Base-by-base conservation (phyloP, 768 basidiomycete species). In the Hypholoma sublateritium region DNA sequence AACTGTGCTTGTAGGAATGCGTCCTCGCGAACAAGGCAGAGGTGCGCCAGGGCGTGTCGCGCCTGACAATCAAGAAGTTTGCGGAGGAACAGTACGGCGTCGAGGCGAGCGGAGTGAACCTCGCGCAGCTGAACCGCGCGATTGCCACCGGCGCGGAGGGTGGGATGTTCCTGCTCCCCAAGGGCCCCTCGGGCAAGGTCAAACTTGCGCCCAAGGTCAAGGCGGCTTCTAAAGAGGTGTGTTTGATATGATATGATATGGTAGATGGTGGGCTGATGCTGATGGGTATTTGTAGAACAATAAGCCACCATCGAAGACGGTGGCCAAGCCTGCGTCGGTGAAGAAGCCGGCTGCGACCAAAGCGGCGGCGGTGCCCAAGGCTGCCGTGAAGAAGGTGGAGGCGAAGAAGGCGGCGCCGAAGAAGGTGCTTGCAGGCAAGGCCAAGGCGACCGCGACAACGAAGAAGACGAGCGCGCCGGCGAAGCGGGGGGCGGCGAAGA, bases 61-160 rank as follows among this genome's bases (percentile, higher is more conserved):
- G 93, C 47, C 73, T 77, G 19, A 79, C 79, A 6, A 88, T 95
- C 72, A 95, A 95, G 85, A 91, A 91, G 91, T 96, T 75, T 71
- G 87, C 95, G 48, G 89, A 93, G 70, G 86, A 91, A 63, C 84
- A 81, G 63, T 95, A 93, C 78, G 80, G 84, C 60, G 73, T 96
- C 60, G 85, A 87, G 63, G 82, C 88, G 62, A 84, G 78, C 50
- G 78, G 84, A 45, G 75, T 84, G 24, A 87, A 91, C 72, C 71
- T 81, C 64, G 84, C 80, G 58, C 65, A 92, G 75, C 82, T 98
- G 70, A 88, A 87, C 67, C 85, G 84, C 57, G 94, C 95, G 58
- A 94, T 98, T 70, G 76, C 78, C 5, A 70, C 73, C 21, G 80
- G 80, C 21, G 74, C 73, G 59, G 80, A 80, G 67, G 73, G 72